Evolutionary conservation across 108 stramenopile genomes (phyloP).

Genomic region (Pseudonitzschia multiseries): DNA sequence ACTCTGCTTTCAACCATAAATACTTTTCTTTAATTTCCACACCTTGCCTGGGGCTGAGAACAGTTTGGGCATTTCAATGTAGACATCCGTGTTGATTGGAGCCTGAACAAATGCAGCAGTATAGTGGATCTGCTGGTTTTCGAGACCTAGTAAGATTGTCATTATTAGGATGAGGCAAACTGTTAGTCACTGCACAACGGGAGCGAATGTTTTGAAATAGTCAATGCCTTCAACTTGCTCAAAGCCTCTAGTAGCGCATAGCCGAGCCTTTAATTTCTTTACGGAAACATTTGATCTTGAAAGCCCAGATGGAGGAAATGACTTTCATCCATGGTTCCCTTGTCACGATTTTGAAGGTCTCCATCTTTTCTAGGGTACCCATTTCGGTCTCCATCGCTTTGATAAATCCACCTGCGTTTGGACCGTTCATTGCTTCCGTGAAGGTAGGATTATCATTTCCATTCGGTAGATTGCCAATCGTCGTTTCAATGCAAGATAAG

Average conservation of each 20-base stretch:
- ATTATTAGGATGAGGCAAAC: slow-evolving; percentile 40
- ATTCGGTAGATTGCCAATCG: too few species aligned
- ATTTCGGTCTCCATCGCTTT: too few species aligned
- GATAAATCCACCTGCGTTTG: too few species aligned
- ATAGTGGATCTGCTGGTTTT: slow-evolving; percentile 48
- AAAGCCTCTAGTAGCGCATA: slow-evolving; percentile 56
- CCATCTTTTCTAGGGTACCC: too few species aligned
- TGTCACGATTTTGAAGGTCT: too few species aligned
- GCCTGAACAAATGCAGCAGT: slow-evolving; percentile 58
- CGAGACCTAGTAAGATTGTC: slow-evolving; percentile 26
- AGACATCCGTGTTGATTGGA: slow-evolving; percentile 24
- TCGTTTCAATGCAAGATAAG: too few species aligned
- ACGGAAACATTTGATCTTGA: slow-evolving; percentile 41
- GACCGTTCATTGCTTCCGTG: too few species aligned
- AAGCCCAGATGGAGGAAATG: slow-evolving; percentile 39
- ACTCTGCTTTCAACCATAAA: slow-evolving; percentile 31
- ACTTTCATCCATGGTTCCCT: not conserved
- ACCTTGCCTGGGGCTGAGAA: slow-evolving; percentile 32
- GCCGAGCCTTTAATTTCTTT: slow-evolving; percentile 10
- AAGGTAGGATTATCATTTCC: not conserved
- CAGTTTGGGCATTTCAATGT: slow-evolving; percentile 51
- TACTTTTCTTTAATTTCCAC: slow-evolving; percentile 29
- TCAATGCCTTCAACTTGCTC: slow-evolving; percentile 60
- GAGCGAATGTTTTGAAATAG: slow-evolving; percentile 49
- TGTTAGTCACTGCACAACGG: slow-evolving; percentile 56